These are phyloP conservation scores for Haberlea rhodopensis DNA, from an alignment of 257 asterid species.

Conservation along the genomic window DNA sequence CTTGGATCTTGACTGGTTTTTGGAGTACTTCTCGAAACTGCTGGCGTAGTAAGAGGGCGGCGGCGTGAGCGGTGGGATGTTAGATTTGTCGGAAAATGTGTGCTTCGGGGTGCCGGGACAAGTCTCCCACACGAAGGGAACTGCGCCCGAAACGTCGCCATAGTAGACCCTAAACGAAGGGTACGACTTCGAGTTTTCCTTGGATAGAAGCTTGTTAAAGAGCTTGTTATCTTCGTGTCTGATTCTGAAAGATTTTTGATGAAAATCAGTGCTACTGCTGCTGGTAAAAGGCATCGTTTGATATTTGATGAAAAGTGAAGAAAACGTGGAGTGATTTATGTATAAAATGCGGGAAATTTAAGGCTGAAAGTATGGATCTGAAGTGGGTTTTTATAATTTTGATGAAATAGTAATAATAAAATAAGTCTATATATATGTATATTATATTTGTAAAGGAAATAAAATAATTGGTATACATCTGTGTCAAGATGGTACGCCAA, in stretches of 20 bases:
- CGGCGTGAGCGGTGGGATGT: constrained; percentile 47
- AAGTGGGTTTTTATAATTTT: too few relatives aligned
- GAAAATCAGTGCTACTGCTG: constrained; percentile 27
- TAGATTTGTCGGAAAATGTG: not conserved
- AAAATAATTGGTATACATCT: too few relatives aligned
- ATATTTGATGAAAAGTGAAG: not conserved
- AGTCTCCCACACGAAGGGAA: constrained; percentile 52
- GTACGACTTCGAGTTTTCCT: constrained; percentile 36
- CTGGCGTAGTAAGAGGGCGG: constrained; percentile 40
- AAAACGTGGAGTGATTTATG: not conserved
- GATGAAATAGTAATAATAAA: too few relatives aligned
- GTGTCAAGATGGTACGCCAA: too few relatives aligned
- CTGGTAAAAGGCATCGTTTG: constrained; percentile 21
- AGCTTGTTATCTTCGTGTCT: constrained; percentile 35
- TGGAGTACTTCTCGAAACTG: constrained; percentile 10
- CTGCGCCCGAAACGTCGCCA: constrained; percentile 38
- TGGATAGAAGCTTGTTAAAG: too few relatives aligned
- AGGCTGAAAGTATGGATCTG: too few relatives aligned
- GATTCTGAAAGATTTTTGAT: constrained; percentile 41
- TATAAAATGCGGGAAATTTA: not conserved
- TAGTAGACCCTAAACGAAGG: constrained; percentile 45
- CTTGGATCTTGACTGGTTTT: constrained; percentile 32
- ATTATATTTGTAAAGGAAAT: too few relatives aligned
- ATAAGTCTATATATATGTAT: too few relatives aligned
- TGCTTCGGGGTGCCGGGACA: constrained; percentile 54